phyloP scores from a whole-genome alignment of 345 rosid genomes.

The Odontarrhena argentea region DNA sequence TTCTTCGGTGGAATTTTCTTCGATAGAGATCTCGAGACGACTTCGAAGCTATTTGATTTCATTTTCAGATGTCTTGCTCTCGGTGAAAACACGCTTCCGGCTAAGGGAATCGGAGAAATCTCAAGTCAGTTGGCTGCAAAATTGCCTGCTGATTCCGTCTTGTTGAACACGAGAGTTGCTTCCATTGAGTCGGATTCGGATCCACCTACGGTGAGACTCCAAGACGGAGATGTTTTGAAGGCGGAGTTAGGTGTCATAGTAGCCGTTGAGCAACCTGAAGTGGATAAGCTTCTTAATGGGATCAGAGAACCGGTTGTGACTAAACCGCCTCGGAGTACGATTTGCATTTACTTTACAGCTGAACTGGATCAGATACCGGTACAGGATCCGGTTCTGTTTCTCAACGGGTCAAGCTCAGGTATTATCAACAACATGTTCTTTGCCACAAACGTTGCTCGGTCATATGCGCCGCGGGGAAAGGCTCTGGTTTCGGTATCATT shows the following conservation, averaged over 20 bases:
- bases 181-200: constrained; percentile 51
- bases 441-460: constrained; percentile 76
- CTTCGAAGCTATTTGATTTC: constrained; percentile 79
- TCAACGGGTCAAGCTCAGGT: constrained; percentile 77
- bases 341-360: constrained; percentile 75
- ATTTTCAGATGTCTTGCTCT: constrained; percentile 90
- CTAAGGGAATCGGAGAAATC: constrained; percentile 76
- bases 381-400: constrained; percentile 68
- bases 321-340: constrained; percentile 65
- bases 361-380: constrained; percentile 58
- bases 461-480: constrained; percentile 70
- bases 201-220: constrained; percentile 49
- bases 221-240: constrained; percentile 53
- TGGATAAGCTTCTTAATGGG: constrained; percentile 58
- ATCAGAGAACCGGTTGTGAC: constrained; percentile 37
- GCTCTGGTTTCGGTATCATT: constrained; percentile 75
- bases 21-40: constrained; percentile 75
- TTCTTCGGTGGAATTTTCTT: constrained; percentile 93
- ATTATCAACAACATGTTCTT: constrained; percentile 91
- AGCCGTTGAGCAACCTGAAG: constrained; percentile 83
- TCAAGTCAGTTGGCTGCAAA: constrained; percentile 64
- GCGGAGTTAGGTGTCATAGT: constrained; percentile 69
- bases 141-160: constrained; percentile 56
- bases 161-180: constrained; percentile 56
- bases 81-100: constrained; percentile 84